A percentile compares a stretch with the other conserved stretches of the same genome.
Evolutionary conservation across 257 asterid species (phyloP).

Genomic region (Leptodermis oblonga): DNA sequence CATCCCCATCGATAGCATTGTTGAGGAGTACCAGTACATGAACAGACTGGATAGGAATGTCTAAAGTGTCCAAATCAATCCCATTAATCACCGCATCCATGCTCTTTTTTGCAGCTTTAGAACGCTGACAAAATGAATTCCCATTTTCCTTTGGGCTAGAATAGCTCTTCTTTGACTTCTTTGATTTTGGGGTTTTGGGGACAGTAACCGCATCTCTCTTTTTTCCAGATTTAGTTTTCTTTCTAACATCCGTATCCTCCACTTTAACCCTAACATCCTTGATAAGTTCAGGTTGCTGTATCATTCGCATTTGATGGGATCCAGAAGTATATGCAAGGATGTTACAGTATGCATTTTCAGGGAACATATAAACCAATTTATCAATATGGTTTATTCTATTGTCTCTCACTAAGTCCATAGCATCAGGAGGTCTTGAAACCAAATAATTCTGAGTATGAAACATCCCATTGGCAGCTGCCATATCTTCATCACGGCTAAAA

Average conservation of each 20-base stretch:
- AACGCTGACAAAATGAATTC: constrained; percentile 44
- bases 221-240: constrained; percentile 49
- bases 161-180: constrained; percentile 56
- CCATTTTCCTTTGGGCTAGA: constrained; percentile 54
- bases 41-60: constrained; percentile 92
- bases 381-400: constrained; percentile 82
- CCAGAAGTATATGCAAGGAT: constrained; percentile 63
- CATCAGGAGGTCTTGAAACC: constrained; percentile 56
- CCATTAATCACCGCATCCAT: constrained; percentile 80
- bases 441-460: constrained; percentile 56
- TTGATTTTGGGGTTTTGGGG: constrained; percentile 61
- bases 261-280: constrained; percentile 34
- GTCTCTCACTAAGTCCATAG: constrained; percentile 77
- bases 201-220: constrained; percentile 46
- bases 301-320: constrained; percentile 59
- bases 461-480: constrained; percentile 58
- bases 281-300: constrained; percentile 50
- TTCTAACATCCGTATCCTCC: constrained; percentile 51
- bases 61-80: constrained; percentile 76
- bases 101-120: constrained; percentile 66
- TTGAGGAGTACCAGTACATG: constrained; percentile 91
- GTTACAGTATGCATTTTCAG: constrained; percentile 47
- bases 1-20: constrained; percentile 98
- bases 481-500: constrained; percentile 49
- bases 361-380: constrained; percentile 68